Base-by-base conservation (phyloP, 2,329 filamentous ascomycete genomes). In the Fusarium camptoceras region DNA sequence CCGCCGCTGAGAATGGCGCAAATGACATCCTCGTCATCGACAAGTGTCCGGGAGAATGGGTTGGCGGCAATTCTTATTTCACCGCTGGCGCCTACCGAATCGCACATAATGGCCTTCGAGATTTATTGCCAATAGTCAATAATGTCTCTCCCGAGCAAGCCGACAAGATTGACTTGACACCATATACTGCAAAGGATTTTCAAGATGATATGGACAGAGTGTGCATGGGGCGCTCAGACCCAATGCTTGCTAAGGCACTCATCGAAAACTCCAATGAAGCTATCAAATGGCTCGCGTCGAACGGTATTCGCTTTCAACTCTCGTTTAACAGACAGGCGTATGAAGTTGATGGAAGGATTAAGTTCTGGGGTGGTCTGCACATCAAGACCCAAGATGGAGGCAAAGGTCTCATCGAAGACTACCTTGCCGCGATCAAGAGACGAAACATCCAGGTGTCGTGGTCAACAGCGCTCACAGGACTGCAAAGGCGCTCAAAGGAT, bases 161-260 rank as follows among this genome's bases (percentile, higher is more conserved):
- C 1, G 30, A 20, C 6, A 64, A 34, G n/a, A 64, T 64, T 4
- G 61, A 64, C 16, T 44, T 64, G 18, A 31, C 50, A 4, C 59
- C 61, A 8, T 64, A 64, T 2, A 64, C 61, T 5, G 39, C 27
- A 7, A 28, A 34, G 2, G 61, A 64, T 6, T 64, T 64, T 2
- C 61, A 64, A 10, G 25, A 41, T 2, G 61, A 64, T 11, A 49
- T 64, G 37, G 39, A 64, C 4, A 46, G 39, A n/a, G 61, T 64
- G 6, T 64, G 61, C n/a, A 64, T 64, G 61, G 50, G 61, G 5
- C 59, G 59, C 2, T 64, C 61, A 20, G 61, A 64, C 25, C 61
- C 61, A 6, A 39, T 46, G 15, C 50, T 64, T 2, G 62, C 59
- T 4, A 58, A 41, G 20, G 27, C 43, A 8, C 59, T 64, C 0